Conservation (phyloP, 768 basidiomycete species). For the Pleurotus tuber-regium region DNA sequence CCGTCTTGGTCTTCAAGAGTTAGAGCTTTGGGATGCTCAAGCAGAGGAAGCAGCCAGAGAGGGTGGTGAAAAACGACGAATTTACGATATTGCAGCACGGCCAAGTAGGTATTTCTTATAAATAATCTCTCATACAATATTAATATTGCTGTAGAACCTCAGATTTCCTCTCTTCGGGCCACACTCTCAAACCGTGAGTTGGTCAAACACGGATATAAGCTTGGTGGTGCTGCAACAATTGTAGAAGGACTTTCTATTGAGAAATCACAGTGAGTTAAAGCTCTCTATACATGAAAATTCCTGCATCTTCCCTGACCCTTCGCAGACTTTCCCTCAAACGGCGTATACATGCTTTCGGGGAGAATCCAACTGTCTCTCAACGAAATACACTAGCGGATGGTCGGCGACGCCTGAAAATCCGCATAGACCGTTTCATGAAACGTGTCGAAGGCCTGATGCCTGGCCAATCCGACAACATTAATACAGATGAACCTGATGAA, state of each 20-base stretch:
- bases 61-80: not conserved
- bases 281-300: not conserved
- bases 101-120: not conserved
- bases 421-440: not conserved
- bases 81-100: not conserved
- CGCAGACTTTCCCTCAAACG: not conserved
- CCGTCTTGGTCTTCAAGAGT: not conserved
- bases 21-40: not conserved
- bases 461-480: not conserved
- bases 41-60: conserved; percentile 1
- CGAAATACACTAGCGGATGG: not conserved
- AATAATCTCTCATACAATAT: not conserved
- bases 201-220: not conserved
- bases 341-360: not conserved
- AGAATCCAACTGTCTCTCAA: not conserved
- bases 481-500: not conserved
- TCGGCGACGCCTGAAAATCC: not conserved
- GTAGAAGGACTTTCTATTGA: conserved; percentile 1
- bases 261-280: not conserved
- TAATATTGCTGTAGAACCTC: not conserved
- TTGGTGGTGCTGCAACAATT: not conserved
- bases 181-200: not conserved
- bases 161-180: not conserved
- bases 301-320: conserved; percentile 1
- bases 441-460: not conserved